Evolutionary conservation across 768 basidiomycete species (phyloP), one percentile per base, ranked within the genome.

Genomic region (Lactarius pseudohatsudake): DNA sequence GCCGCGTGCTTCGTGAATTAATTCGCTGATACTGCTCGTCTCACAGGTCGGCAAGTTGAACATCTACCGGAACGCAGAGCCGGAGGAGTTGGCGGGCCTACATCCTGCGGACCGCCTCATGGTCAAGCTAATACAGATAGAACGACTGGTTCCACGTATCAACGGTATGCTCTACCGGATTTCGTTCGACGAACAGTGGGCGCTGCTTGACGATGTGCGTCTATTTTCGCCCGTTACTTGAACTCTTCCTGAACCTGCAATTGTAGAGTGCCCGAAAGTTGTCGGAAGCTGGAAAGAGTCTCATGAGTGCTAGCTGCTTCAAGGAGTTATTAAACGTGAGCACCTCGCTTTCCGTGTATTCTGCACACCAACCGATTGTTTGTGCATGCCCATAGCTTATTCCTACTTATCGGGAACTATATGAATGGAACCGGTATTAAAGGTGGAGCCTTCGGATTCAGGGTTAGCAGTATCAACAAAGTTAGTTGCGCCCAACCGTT

Each of bases 341-440:
- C 34, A 32, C 40, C 28, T 40, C 56, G 28, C 13, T 61, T 57
- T 41, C 28, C 43, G 62, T 26, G 47, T 62, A n/a, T 66, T 83
- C 28, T 34, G 16, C 10, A n/a, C 30, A 26, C 13, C 5, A 34
- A 5, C 47, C 32, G 10, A n/a, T 22, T 13, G 2, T 40, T 6
- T 55, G 9, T 1, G n/a, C 22, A 38, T 15, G 13, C 38, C 1
- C 54, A 22, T 61, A 89, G 90, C 84, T 99, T 50, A 97, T 98
- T 70, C 87, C 87, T 99, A 16, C 83, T 96, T 71, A 86, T 99
- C 71, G 96, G 96, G 53, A 99, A 99, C 76, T 99, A 94, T 76
- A 95, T 98, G 89, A 99, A 99, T 74, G 94, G 95, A 7, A 90
- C 94, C 61, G 94, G 96, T 62, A 84, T 94, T 72, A 97, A 96